Evolutionary conservation across 768 basidiomycete species (phyloP).

Genomic region (Podaxis mareebaensis): DNA sequence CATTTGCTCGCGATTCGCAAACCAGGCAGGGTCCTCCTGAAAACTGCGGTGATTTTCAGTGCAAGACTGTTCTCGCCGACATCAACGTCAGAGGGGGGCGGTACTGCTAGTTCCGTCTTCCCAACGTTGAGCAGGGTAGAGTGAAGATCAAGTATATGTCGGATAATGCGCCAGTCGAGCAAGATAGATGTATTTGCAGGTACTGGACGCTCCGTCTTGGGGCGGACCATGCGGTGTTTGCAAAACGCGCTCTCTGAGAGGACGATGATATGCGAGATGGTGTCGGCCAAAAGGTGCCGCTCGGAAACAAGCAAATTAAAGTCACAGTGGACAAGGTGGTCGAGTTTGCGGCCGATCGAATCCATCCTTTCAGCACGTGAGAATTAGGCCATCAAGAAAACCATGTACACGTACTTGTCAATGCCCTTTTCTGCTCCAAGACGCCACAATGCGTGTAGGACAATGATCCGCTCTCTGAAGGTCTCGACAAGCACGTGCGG

Average conservation of each 20-base stretch:
- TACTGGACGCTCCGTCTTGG: constrained; percentile 31
- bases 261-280: constrained; percentile 72
- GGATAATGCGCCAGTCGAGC: constrained; percentile 66
- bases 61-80: constrained; percentile 59
- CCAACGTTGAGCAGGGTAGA: constrained; percentile 67
- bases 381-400: constrained; percentile 14
- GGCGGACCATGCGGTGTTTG: constrained; percentile 78
- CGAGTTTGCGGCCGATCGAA: constrained; percentile 45
- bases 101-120: constrained; percentile 56
- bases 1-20: constrained; percentile 89
- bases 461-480: constrained; percentile 74
- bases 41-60: constrained; percentile 80
- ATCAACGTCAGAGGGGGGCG: constrained; percentile 55
- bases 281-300: constrained; percentile 72
- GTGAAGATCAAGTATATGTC: constrained; percentile 68
- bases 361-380: constrained; percentile 42
- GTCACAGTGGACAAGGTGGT: constrained; percentile 48
- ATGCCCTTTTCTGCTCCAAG: constrained; percentile 50
- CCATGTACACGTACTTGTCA: constrained; percentile 52
- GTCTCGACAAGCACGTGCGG: constrained; percentile 57
- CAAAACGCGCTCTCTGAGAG: constrained; percentile 82
- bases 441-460: constrained; percentile 78
- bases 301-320: constrained; percentile 65
- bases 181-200: constrained; percentile 34
- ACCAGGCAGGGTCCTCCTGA: constrained; percentile 84